phyloP scores from a whole-genome alignment of 768 basidiomycete species.

The Tulasnella sp. region DNA sequence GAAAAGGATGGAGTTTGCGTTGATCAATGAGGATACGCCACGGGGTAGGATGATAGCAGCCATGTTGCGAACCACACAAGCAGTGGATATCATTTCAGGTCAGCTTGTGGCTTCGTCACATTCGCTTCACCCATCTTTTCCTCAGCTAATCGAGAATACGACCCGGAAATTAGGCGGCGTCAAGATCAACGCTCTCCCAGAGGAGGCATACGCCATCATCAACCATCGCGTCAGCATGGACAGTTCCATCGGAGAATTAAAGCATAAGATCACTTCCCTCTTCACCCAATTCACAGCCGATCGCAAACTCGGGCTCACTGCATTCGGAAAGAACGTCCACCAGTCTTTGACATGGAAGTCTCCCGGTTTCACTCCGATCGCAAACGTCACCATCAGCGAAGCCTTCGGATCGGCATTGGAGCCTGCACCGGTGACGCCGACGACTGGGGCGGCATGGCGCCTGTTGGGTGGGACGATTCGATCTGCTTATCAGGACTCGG shows the following conservation, averaged over 20 bases:
- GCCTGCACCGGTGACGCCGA: conserved; percentile 55
- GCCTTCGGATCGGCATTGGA: conserved; percentile 43
- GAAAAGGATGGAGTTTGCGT: conserved; percentile 36
- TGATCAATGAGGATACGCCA: background rate
- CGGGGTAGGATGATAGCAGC: background rate
- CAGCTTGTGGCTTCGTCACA: background rate
- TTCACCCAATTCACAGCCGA: conserved; percentile 14
- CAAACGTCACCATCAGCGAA: conserved; percentile 31
- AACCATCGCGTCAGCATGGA: conserved; percentile 60
- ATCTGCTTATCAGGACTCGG: conserved; percentile 26
- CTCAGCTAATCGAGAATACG: too few relatives aligned
- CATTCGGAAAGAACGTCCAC: conserved; percentile 12
- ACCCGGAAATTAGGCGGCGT: conserved; percentile 23
- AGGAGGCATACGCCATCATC: conserved; percentile 53
- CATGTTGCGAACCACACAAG: conserved; percentile 60
- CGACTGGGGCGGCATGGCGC: conserved; percentile 33
- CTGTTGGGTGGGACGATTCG: conserved; percentile 56
- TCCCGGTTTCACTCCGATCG: too few relatives aligned
- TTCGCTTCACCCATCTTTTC: too few relatives aligned
- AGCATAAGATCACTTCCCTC: background rate
- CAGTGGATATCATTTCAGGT: conserved; percentile 46
- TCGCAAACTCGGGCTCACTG: conserved; percentile 12
- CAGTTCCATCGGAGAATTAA: conserved; percentile 23
- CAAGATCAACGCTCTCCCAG: conserved; percentile 72
- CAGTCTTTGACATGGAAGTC: background rate